Conservation (phyloP, 768 basidiomycete genomes). For the Xanthoconium stramineum region DNA sequence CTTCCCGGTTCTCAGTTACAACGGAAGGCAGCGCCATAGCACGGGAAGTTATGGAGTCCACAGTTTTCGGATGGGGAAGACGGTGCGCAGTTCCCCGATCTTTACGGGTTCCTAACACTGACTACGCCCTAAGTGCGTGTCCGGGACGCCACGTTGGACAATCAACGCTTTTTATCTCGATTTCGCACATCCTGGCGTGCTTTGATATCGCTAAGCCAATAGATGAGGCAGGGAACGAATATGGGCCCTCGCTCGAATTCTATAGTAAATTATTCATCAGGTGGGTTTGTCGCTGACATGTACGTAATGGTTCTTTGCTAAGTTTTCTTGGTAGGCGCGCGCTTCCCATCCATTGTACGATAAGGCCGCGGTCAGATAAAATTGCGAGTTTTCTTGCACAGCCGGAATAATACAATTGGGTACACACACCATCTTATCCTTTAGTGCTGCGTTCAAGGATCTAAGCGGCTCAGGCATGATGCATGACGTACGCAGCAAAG, state of each 20-base stretch:
- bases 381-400: background rate
- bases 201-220: background rate
- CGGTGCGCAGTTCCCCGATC: background rate
- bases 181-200: background rate
- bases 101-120: background rate
- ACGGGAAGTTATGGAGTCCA: background rate
- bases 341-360: background rate
- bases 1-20: conserved; percentile 14
- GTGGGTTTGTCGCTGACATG: background rate
- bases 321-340: background rate
- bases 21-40: background rate
- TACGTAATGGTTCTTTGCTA: background rate
- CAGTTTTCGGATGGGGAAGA: conserved; percentile 2
- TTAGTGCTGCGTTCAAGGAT: too few relatives aligned
- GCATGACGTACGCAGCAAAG: too few relatives aligned
- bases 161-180: background rate
- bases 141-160: conserved; percentile 3
- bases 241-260: background rate
- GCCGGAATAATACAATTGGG: background rate
- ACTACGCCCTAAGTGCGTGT: background rate
- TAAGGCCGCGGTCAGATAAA: background rate
- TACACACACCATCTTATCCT: too few relatives aligned
- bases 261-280: background rate
- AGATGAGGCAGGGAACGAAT: conserved; percentile 1
- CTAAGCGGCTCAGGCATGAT: too few relatives aligned